These are phyloP conservation scores for Kazachstania viticola DNA, from an alignment of 805 yeast genomes.

Conservation along the genomic window DNA sequence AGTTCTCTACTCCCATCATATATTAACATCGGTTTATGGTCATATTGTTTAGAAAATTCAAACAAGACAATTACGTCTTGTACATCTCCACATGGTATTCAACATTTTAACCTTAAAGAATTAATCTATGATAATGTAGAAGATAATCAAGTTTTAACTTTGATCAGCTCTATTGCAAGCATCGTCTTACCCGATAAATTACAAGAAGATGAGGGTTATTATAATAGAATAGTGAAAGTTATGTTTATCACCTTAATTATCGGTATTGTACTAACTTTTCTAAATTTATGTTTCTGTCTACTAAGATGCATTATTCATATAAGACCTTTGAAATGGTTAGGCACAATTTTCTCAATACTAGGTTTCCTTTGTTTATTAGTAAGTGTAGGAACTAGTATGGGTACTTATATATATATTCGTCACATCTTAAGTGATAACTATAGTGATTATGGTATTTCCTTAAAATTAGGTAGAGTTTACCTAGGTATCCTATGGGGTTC, in stretches of 20 bases:
- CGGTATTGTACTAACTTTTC: constrained; percentile 34
- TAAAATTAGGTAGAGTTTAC: constrained; percentile 38
- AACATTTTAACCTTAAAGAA: constrained; percentile 17
- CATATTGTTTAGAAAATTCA: constrained; percentile 42
- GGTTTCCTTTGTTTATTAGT: constrained; percentile 30
- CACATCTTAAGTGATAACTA: constrained; percentile 39
- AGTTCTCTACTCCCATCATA: constrained; percentile 32
- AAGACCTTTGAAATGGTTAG: constrained; percentile 37
- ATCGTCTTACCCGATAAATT: constrained; percentile 46
- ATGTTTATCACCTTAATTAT: constrained; percentile 45
- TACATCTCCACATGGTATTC: constrained; percentile 22
- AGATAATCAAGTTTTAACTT: constrained; percentile 13
- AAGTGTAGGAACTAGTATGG: constrained; percentile 52
- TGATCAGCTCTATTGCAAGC: constrained; percentile 17
- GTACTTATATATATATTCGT: constrained; percentile 39
- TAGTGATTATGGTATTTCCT: constrained; percentile 41
- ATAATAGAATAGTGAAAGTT: constrained; percentile 41
- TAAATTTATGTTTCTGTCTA: constrained; percentile 30
- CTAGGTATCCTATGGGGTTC: constrained; percentile 59
- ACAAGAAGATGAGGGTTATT: constrained; percentile 32
- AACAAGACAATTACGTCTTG: constrained; percentile 13
- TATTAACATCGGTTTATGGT: constrained; percentile 49
- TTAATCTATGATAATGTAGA: constrained; percentile 19
- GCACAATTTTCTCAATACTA: constrained; percentile 34
- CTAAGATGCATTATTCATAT: constrained; percentile 29